A percentile compares a stretch with the other conserved stretches of the same genome.
These are phyloP conservation scores for Wickerhamiella kazuoi DNA, from an alignment of 805 yeast species.

Conservation along the genomic window DNA sequence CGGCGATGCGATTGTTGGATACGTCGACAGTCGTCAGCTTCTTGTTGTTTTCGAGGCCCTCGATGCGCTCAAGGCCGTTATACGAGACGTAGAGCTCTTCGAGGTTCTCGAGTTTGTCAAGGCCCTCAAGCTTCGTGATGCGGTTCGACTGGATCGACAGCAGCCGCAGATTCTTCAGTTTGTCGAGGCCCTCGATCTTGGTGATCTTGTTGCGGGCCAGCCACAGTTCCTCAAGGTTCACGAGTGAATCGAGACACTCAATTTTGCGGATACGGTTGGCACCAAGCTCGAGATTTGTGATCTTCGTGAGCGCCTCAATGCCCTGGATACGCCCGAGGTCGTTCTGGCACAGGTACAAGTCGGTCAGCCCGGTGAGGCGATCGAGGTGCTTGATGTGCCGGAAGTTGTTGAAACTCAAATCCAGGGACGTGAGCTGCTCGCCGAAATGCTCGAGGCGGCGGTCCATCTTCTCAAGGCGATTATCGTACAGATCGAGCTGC, in stretches of 20 bases:
- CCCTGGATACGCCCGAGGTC: conserved; percentile 57
- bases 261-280: conserved; percentile 53
- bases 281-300: conserved; percentile 71
- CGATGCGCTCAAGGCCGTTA: conserved; percentile 58
- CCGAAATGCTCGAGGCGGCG: conserved; percentile 44
- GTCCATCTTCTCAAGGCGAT: conserved; percentile 65
- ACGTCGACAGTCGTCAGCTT: conserved; percentile 64
- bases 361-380: conserved; percentile 39
- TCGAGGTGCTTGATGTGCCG: conserved; percentile 68
- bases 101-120: conserved; percentile 49
- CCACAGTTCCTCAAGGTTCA: conserved; percentile 63
- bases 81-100: conserved; percentile 82
- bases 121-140: conserved; percentile 60
- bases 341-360: conserved; percentile 77
- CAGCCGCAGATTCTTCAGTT: conserved; percentile 45
- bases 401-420: conserved; percentile 78
- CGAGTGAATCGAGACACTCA: conserved; percentile 38
- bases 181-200: conserved; percentile 42
- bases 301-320: conserved; percentile 34
- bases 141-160: conserved; percentile 80
- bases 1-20: conserved; percentile 50
- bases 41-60: conserved; percentile 53
- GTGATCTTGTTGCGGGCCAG: conserved; percentile 71
- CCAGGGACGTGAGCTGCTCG: conserved; percentile 34
- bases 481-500: conserved; percentile 82